Percentiles rank a stretch among this genome's conserved stretches.
Conservation (phyloP, 2,329 filamentous ascomycete species). For the Colletotrichum sp. region DNA sequence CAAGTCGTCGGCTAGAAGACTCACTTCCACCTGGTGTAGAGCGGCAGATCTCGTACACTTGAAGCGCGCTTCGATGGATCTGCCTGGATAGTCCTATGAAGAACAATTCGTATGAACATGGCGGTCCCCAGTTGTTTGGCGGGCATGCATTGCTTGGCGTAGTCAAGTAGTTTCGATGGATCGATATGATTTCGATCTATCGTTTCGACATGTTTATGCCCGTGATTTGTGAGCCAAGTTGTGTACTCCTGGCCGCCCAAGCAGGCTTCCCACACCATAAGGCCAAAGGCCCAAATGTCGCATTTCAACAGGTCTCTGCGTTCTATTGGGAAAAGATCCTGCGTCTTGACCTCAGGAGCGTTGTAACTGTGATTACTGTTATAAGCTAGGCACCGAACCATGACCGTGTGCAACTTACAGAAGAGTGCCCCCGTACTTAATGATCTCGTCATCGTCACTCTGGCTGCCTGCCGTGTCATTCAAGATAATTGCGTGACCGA, state of each 20-base stretch:
- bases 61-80: background rate
- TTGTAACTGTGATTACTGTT: background rate
- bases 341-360: background rate
- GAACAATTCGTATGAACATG: background rate
- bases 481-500: background rate
- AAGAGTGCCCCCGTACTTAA: background rate
- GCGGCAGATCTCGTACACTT: background rate
- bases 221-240: background rate
- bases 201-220: background rate
- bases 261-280: background rate
- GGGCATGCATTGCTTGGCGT: background rate
- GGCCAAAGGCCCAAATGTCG: background rate
- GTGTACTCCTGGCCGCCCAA: background rate
- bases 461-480: background rate
- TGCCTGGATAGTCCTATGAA: background rate
- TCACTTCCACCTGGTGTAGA: background rate
- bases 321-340: background rate
- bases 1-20: fast-evolving
- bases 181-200: background rate
- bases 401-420: background rate
- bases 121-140: background rate
- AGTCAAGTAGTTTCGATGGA: background rate
- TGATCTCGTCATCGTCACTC: background rate
- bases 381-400: fast-evolving
- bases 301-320: background rate